Percentiles rank a stretch among this genome's conserved stretches.
Conservation (phyloP, 2,329 filamentous ascomycete genomes). For the Trichoderma semiorbis region DNA sequence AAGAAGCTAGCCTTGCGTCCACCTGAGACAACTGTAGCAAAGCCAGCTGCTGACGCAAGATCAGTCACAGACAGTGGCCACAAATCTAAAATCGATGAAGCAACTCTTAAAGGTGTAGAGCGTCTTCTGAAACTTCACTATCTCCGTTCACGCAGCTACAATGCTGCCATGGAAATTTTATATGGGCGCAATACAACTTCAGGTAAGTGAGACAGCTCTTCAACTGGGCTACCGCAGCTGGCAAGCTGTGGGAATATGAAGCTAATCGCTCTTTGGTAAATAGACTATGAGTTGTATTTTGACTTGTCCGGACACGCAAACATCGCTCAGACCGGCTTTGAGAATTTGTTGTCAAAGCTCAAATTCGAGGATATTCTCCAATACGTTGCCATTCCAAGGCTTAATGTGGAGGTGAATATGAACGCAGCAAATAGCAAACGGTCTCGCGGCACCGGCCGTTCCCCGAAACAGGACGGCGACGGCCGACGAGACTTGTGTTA, state of each 20-base stretch:
- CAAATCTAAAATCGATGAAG: constrained; percentile 17
- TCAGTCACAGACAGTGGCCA: constrained; percentile 11
- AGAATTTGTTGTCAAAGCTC: constrained; percentile 22
- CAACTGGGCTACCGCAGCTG: fast-evolving
- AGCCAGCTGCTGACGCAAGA: constrained; percentile 2
- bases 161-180: constrained; percentile 25
- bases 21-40: not conserved
- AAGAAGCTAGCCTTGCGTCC: not conserved
- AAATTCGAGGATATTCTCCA: constrained; percentile 28
- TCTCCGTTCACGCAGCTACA: constrained; percentile 24
- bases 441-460: constrained; percentile 5
- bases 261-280: not conserved
- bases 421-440: constrained; percentile 15
- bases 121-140: constrained; percentile 26
- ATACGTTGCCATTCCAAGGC: constrained; percentile 27
- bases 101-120: constrained; percentile 14
- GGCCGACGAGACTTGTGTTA: constrained; percentile 22
- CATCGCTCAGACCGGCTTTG: constrained; percentile 18
- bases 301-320: constrained; percentile 23
- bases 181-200: constrained; percentile 24
- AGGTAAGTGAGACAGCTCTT: not conserved
- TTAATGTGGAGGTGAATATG: constrained; percentile 16
- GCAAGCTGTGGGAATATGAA: not conserved
- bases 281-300: constrained; percentile 27
- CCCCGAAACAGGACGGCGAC: constrained; percentile 13